Conservation (phyloP, 192 early-diverging fungal genomes). For the Oehlia diaphana region DNA sequence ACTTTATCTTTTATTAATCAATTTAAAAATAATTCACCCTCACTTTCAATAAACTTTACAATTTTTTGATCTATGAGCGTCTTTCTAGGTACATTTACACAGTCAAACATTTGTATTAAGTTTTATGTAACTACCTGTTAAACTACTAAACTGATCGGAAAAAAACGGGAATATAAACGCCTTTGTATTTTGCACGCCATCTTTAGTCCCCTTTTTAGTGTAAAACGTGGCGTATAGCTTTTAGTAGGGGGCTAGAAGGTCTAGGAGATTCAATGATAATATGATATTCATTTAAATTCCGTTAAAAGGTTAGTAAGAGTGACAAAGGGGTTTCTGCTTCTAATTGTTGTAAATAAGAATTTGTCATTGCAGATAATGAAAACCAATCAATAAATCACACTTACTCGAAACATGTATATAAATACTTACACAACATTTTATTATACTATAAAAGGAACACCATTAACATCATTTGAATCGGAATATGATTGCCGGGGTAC, state of each 20-base stretch:
- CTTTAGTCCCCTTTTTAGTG: background rate
- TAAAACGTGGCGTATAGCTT: background rate
- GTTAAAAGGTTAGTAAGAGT: background rate
- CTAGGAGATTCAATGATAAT: background rate
- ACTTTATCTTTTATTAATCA: too few relatives aligned
- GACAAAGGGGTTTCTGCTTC: background rate
- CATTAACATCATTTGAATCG: too few relatives aligned
- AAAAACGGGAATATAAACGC: too few relatives aligned
- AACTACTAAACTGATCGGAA: too few relatives aligned
- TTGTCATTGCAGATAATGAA: background rate
- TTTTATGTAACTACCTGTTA: too few relatives aligned
- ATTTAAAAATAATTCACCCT: too few relatives aligned
- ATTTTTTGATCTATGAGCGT: too few relatives aligned
- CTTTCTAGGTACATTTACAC: too few relatives aligned
- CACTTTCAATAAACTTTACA: too few relatives aligned
- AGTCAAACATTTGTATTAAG: too few relatives aligned
- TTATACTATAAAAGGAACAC: background rate
- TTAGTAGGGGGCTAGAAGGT: background rate
- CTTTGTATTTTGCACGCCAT: too few relatives aligned
- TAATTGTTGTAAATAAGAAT: background rate
- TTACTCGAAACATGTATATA: background rate
- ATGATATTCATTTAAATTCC: background rate
- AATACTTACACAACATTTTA: too few relatives aligned
- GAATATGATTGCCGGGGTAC: background rate
- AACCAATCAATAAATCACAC: background rate